Conservation (phyloP, 2,329 filamentous ascomycete species). For the Polychaeton citri region DNA sequence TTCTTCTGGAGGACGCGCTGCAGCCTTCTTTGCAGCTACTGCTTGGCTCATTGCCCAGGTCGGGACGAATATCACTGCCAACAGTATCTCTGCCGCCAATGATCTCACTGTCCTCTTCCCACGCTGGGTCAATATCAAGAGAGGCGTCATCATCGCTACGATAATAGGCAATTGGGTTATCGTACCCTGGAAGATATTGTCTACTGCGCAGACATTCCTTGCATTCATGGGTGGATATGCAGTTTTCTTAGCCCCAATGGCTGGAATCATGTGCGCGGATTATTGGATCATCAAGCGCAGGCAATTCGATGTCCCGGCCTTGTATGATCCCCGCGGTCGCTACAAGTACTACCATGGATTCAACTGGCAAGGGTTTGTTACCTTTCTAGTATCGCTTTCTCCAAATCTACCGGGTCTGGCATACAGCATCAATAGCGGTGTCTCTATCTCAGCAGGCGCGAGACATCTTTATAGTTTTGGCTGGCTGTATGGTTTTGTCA, state of each 20-base stretch:
- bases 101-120: conserved; percentile 39
- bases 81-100: conserved; percentile 39
- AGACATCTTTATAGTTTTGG: conserved; percentile 36
- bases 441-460: conserved; percentile 4
- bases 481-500: conserved; percentile 49
- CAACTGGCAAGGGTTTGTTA: conserved; percentile 46
- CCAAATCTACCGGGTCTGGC: conserved; percentile 40
- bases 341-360: conserved; percentile 39
- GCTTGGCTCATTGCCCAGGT: conserved; percentile 43
- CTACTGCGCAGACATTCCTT: conserved; percentile 43
- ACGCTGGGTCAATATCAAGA: conserved; percentile 32
- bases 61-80: conserved; percentile 39
- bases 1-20: conserved; percentile 5
- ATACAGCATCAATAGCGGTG: conserved; percentile 6
- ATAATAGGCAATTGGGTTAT: conserved; percentile 39
- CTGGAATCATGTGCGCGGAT: conserved; percentile 46
- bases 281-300: conserved; percentile 43
- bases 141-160: conserved; percentile 30
- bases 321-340: conserved; percentile 35
- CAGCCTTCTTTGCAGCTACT: conserved; percentile 7
- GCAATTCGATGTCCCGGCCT: conserved; percentile 36
- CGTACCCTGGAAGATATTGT: conserved; percentile 52
- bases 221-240: conserved; percentile 36
- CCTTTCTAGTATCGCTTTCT: conserved; percentile 42
- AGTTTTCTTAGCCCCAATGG: conserved; percentile 51